A percentile compares a stretch with the other conserved stretches of the same genome.
Conservation (phyloP, 352 stramenopile genomes). For the Pythium scleroteichum region DNA sequence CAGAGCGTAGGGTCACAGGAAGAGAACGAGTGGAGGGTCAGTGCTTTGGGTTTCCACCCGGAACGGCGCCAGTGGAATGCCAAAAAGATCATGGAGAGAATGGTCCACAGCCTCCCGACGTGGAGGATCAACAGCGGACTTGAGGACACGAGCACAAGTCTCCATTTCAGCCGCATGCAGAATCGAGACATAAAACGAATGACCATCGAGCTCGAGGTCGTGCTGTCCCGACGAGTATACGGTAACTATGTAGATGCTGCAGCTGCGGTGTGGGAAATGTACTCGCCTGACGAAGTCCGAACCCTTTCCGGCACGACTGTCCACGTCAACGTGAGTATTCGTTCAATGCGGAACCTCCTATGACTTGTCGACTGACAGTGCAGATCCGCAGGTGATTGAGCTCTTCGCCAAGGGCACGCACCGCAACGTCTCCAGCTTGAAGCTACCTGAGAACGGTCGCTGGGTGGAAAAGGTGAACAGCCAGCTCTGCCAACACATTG, state of each 20-base stretch:
- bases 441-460: not conserved
- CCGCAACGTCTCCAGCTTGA: conserved; percentile 4
- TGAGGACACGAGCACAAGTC: not conserved
- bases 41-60: conserved; percentile 14
- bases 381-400: conserved; percentile 1
- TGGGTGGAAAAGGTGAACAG: conserved; percentile 1
- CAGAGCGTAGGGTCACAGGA: conserved; percentile 14
- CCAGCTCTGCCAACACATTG: conserved; percentile 14
- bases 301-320: not conserved
- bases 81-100: conserved; percentile 22
- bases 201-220: conserved; percentile 20
- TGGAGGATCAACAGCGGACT: conserved; percentile 23
- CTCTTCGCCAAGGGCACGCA: conserved; percentile 11
- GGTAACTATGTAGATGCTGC: conserved; percentile 25
- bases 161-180: conserved; percentile 9
- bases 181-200: not conserved
- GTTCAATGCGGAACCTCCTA: not conserved
- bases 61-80: conserved; percentile 16
- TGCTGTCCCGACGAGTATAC: conserved; percentile 5
- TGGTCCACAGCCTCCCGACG: conserved; percentile 5
- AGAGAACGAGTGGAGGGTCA: conserved; percentile 25
- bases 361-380: no score
- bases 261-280: conserved; percentile 19
- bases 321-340: conserved; percentile 2
- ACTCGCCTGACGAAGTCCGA: conserved; percentile 1